phyloP scores from a whole-genome alignment of 257 asterid genomes.

The Ocimum tenuiflorum region DNA sequence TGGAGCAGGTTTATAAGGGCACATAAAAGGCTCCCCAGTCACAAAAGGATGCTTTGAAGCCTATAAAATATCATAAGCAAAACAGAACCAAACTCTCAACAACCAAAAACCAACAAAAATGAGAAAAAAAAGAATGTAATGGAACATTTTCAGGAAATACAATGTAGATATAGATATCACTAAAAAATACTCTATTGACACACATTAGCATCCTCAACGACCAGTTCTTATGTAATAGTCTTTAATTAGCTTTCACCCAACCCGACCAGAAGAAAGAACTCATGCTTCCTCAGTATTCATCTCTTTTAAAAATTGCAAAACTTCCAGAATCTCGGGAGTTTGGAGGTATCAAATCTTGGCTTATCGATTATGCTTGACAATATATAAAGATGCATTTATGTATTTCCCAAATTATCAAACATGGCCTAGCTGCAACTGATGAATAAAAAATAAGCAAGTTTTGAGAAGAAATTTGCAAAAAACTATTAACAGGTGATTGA shows the following conservation, averaged over 20 bases:
- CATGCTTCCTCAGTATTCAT: too few relatives aligned
- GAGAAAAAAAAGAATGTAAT: neutral
- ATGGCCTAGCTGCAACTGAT: too few relatives aligned
- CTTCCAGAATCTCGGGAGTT: too few relatives aligned
- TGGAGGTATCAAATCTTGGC: too few relatives aligned
- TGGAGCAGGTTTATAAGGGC: conserved; percentile 77
- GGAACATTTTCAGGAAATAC: neutral
- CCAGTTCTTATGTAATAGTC: neutral
- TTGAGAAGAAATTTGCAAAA: too few relatives aligned
- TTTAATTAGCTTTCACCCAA: neutral
- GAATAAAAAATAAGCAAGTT: too few relatives aligned
- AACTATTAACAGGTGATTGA: too few relatives aligned
- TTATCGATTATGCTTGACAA: too few relatives aligned
- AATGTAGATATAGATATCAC: neutral
- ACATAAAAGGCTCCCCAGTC: conserved; percentile 91
- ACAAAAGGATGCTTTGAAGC: conserved; percentile 97
- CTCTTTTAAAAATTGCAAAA: too few relatives aligned
- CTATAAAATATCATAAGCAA: conserved; percentile 33
- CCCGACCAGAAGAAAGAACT: too few relatives aligned
- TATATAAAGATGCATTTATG: too few relatives aligned
- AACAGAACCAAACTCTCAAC: conserved; percentile 10
- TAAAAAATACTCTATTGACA: neutral
- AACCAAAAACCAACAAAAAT: neutral
- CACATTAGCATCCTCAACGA: neutral
- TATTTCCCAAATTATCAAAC: too few relatives aligned